These are phyloP conservation scores for Solanum raphanifolium DNA, from an alignment of 257 asterid species.

Conservation along the genomic window DNA sequence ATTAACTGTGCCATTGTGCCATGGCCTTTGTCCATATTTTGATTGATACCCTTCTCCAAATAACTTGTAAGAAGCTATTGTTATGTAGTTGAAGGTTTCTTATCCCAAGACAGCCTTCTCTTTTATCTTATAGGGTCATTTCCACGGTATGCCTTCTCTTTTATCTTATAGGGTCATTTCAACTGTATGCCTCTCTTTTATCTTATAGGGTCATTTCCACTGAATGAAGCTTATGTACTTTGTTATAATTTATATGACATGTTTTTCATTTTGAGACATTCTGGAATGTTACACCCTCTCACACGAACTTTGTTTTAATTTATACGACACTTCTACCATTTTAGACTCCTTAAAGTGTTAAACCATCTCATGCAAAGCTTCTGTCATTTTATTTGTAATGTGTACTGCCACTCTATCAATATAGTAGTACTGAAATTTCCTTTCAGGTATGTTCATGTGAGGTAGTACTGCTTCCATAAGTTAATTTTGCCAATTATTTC, in stretches of 20 bases:
- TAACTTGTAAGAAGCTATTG: background rate
- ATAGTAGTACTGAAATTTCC: background rate
- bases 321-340: background rate
- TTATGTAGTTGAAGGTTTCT: background rate
- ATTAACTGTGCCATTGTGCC: background rate
- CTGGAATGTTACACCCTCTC: background rate
- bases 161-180: background rate
- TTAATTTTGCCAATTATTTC: background rate
- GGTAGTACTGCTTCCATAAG: background rate
- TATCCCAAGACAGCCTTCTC: background rate
- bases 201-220: background rate
- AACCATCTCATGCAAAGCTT: background rate
- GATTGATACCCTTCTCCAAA: background rate
- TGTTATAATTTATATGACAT: background rate
- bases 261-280: background rate
- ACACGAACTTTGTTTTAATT: background rate
- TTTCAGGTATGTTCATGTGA: background rate
- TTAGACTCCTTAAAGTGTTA: background rate
- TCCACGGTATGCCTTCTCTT: background rate
- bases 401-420: background rate
- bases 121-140: background rate
- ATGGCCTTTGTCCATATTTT: background rate
- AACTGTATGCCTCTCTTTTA: background rate
- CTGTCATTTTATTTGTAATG: background rate
- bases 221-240: background rate